Evolutionary conservation across 257 asterid species (phyloP), one percentile per base, ranked within the genome.

Genomic region (Vinca minor): DNA sequence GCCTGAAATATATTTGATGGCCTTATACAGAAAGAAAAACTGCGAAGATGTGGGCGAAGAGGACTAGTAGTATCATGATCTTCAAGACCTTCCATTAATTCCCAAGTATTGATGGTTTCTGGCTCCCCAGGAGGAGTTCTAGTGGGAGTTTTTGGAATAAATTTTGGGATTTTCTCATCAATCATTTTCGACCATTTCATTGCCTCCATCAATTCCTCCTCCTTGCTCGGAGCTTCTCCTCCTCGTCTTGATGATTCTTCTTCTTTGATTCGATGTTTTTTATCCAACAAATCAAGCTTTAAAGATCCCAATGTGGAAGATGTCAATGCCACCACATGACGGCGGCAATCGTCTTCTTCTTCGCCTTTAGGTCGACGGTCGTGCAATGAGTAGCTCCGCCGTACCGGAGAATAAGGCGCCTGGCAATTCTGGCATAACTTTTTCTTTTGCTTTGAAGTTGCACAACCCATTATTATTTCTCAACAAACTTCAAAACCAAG

Each of bases 1-100:
- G 78, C 35, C 18, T 64, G 61, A 42, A 62, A 18, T 14, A 79
- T 31, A 48, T 65, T 44, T 11, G 63, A 53, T n/a, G n/a, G n/a
- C 4, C 71, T 65, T 26, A 84, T 41, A 11, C 83, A 80, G 46
- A 89, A 92, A 0, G 98, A 92, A 55, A 89, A 87, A 81, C 96
- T 84, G 1, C 95, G 95, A 59, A 77, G 50, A 28, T 84, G 91
- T 52, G 77, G 73, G 12, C 82, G 61, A 26, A 77, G 77, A 20
- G 96, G 97, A 58, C 88, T 75, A 35, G 48, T n/a, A n/a, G n/a
- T n/a, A n/a, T n/a, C n/a, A n/a, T n/a, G 25, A 31, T 87, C 97
- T 31, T 89, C 95, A 4, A 93, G 87, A 2, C 96, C 98, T 72
- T 84, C 92, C 97, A 89, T 89, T 76, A 93, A 66, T 58, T 93